phyloP scores from a whole-genome alignment of 2,329 filamentous ascomycete species.

The Diaporthe sp. region DNA sequence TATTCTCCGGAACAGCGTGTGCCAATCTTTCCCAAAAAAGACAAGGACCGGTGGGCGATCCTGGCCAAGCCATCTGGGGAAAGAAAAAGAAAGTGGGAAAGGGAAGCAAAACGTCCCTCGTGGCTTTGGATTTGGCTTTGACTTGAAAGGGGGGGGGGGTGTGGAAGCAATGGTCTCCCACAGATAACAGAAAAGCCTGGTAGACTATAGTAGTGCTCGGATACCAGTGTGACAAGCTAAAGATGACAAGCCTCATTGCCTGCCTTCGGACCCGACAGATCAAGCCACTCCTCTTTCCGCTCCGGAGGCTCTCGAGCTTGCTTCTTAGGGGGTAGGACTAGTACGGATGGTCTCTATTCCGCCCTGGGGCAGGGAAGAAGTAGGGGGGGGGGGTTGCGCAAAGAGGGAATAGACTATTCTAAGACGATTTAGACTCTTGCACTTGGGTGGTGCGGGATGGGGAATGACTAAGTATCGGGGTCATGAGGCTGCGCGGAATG shows the following conservation, averaged over 20 bases:
- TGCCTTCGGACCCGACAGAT: neutral
- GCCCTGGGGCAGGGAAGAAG: neutral
- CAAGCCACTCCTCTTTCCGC: constrained; percentile 21
- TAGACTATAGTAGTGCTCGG: neutral
- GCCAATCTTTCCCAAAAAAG: neutral
- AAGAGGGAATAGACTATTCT: constrained; percentile 2
- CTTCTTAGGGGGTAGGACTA: constrained; percentile 1
- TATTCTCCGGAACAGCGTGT: neutral
- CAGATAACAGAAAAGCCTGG: neutral
- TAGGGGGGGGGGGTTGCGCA: neutral
- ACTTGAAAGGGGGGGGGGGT: neutral
- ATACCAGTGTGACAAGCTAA: neutral
- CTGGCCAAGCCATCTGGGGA: neutral
- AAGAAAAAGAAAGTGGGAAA: neutral
- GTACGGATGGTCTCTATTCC: constrained; percentile 1
- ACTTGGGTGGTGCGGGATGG: neutral
- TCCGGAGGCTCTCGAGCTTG: constrained; percentile 16
- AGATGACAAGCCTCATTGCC: neutral
- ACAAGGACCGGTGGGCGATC: neutral
- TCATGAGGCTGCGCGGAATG: constrained; percentile 25
- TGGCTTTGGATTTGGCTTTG: neutral
- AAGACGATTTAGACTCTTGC: neutral
- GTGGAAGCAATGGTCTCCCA: neutral
- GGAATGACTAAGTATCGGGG: constrained; percentile 26
- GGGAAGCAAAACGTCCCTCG: neutral